Evolutionary conservation across 1,284 basidiomycete species (phyloP), one percentile per base, ranked within the genome.

Genomic region (Ceratobasidium sp.): DNA sequence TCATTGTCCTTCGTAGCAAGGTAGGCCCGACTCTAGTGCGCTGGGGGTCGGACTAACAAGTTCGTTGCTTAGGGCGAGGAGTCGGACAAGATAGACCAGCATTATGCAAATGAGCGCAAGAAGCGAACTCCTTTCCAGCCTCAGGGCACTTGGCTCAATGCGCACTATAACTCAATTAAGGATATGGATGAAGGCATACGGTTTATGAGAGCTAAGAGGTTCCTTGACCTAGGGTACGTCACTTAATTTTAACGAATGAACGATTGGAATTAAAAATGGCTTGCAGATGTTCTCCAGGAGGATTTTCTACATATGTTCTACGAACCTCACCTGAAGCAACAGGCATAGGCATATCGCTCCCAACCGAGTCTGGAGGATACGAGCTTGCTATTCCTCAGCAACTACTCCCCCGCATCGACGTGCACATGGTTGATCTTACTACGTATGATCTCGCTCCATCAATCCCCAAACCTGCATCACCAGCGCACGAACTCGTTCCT

Each of bases 21-120:
- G 67, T 71, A 33, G 9, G 11, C 19, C 8, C n/a, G 17, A 48
- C 24, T 8, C 48, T 15, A 6, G 29, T 50, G 36, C 36, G 4
- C 47, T 24, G 11, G 22, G 65, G 98, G 92, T 76, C 88, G 87
- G 82, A 96, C 89, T 45, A 22, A 19, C 45, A 1, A 48, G 19
- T 29, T 11, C 2, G 29, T 9, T 17, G 8, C 19, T n/a, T 22
- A 75, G 74, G 57, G 66, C n/a, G 22, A 50, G 44, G 56, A 72
- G 33, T 66, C 64, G 22, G 56, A 53, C 29, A 33, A 45, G 5
- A 33, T 72, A 19, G 66, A 75, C 31, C 44, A 44, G 33, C 50
- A 72, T 45, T 75, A 63, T 56, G 59, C 47, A 9, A 75, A 51
- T n/a, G 56, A 44, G n/a, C 64, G 64, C 4, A n/a, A 69, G n/a